These are phyloP conservation scores for Echinochloa phyllopogon DNA, from an alignment of 176 grass and related monocot species.

Conservation along the genomic window DNA sequence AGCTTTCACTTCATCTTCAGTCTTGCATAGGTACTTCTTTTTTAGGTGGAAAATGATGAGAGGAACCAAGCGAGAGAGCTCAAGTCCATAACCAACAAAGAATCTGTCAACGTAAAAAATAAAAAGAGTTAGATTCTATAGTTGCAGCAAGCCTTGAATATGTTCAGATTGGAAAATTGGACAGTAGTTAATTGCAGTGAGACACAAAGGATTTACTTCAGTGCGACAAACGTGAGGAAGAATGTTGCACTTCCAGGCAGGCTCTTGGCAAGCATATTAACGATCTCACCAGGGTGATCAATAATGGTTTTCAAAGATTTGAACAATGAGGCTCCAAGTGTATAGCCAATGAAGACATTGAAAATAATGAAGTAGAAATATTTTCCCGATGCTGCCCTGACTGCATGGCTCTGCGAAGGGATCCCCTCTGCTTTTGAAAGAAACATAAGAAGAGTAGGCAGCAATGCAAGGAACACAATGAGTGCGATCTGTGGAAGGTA, in stretches of 20 bases:
- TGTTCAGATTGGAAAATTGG: background rate
- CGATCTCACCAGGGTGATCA: conserved; percentile 20
- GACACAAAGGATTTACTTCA: conserved; percentile 66
- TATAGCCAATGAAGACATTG: conserved; percentile 82
- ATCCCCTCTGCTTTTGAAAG: conserved; percentile 88
- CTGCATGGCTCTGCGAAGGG: conserved; percentile 60
- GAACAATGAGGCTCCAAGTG: conserved; percentile 58
- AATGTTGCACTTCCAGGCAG: conserved; percentile 89
- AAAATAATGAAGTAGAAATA: conserved; percentile 93
- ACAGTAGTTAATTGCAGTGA: conserved; percentile 4
- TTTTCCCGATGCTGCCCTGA: conserved; percentile 79
- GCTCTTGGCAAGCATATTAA: conserved; percentile 47
- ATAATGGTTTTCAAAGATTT: conserved; percentile 46
- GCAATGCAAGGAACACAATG: conserved; percentile 84
- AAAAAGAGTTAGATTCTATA: conserved; percentile 27
- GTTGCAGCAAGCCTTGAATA: conserved; percentile 21
- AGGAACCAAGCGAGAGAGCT: conserved; percentile 88
- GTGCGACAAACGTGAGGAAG: conserved; percentile 85
- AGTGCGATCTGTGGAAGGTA: conserved; percentile 86
- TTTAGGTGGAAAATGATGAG: conserved; percentile 95
- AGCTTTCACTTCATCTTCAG: conserved; percentile 76
- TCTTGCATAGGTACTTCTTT: conserved; percentile 94
- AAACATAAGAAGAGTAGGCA: conserved; percentile 76
- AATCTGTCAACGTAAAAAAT: conserved; percentile 63
- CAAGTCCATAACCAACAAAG: conserved; percentile 95